These are phyloP conservation scores for Aspergillus saccharolyticus DNA, from an alignment of 495 filamentous ascomycete species.

Conservation along the genomic window DNA sequence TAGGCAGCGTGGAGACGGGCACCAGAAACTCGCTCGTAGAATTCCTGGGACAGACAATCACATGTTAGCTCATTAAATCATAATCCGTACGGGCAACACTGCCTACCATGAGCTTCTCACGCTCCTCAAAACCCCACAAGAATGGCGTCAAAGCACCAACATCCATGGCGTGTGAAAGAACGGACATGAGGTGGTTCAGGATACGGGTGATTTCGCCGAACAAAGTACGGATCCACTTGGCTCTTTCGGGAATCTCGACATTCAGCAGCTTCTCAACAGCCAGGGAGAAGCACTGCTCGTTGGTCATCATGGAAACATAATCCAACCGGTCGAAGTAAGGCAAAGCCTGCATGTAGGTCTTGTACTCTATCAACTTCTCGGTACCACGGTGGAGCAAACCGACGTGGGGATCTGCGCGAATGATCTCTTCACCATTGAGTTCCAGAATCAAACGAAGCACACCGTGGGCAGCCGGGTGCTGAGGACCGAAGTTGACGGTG, in stretches of 20 bases:
- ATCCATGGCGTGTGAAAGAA: conserved; percentile 98
- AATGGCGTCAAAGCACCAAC: conserved; percentile 98
- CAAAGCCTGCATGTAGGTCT: conserved; percentile 95
- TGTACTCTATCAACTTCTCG: conserved; percentile 99
- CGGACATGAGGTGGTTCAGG: conserved; percentile 96
- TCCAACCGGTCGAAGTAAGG: conserved; percentile 99
- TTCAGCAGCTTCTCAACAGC: conserved; percentile 98
- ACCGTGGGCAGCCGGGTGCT: conserved; percentile 98
- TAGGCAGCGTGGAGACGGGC: conserved; percentile 98
- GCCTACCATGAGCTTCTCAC: conserved; percentile 97
- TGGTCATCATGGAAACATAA: conserved; percentile 99
- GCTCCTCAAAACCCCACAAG: conserved; percentile 99
- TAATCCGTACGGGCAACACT: neutral
- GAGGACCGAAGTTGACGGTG: conserved; percentile 99
- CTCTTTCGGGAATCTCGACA: conserved; percentile 89
- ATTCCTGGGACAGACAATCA: conserved; percentile 61
- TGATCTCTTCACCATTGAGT: conserved; percentile 95
- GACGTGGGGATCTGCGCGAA: conserved; percentile 94
- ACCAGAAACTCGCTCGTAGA: conserved; percentile 98
- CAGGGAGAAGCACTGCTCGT: conserved; percentile 94
- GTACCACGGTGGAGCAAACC: conserved; percentile 94
- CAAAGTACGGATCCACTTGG: conserved; percentile 94
- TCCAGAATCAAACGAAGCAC: conserved; percentile 97
- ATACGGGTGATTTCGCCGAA: conserved; percentile 96
- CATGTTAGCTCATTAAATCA: conserved; percentile 9